Percentiles rank a stretch among this genome's conserved stretches.
Evolutionary conservation across 495 filamentous ascomycete genomes (phyloP).

Genomic region (Neurospora sublineolata): DNA sequence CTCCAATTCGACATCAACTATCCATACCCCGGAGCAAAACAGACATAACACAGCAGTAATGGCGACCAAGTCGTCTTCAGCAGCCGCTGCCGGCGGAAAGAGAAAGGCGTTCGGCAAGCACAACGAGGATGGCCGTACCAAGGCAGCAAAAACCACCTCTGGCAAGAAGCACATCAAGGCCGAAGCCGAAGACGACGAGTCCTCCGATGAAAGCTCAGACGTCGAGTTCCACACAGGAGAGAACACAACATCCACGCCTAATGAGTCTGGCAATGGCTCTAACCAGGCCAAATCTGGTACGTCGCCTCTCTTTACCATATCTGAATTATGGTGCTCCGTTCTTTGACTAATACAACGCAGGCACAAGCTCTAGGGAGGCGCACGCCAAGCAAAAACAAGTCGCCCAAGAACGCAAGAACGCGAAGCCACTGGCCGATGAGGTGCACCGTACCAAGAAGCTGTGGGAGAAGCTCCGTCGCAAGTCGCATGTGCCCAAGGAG

Average conservation of each 20-base stretch:
- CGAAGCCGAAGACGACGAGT: conserved; percentile 25
- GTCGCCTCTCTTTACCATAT: neutral
- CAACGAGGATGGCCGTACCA: conserved; percentile 17
- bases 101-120: conserved; percentile 33
- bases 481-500: conserved; percentile 76
- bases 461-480: conserved; percentile 86
- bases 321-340: neutral
- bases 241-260: neutral
- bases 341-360: conserved; percentile 21
- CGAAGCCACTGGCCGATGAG: conserved; percentile 82
- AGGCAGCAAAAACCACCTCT: conserved; percentile 36
- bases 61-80: conserved; percentile 18
- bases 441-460: conserved; percentile 88
- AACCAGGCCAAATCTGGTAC: neutral
- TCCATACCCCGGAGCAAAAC: neutral
- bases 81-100: conserved; percentile 19
- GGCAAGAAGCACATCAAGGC: conserved; percentile 20
- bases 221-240: neutral
- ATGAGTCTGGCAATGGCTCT: neutral
- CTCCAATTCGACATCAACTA: neutral
- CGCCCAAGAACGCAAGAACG: conserved; percentile 75
- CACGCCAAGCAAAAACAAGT: conserved; percentile 88
- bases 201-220: conserved; percentile 16
- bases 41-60: conserved; percentile 1
- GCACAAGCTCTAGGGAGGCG: conserved; percentile 56